phyloP scores from a whole-genome alignment of 352 stramenopile species.

The Thraustotheca clavata region DNA sequence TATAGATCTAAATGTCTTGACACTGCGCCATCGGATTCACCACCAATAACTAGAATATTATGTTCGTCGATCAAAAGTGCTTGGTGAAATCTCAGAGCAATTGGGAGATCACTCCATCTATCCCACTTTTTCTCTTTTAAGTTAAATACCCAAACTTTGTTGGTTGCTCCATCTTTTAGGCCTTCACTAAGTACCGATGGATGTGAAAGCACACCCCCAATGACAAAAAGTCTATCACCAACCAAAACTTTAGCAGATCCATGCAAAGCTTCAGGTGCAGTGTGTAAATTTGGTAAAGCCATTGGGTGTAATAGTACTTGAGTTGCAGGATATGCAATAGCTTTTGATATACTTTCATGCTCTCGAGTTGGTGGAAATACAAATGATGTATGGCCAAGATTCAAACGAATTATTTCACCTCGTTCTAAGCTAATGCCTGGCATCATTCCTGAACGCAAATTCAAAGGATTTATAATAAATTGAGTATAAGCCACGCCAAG shows the following conservation, averaged over 20 bases:
- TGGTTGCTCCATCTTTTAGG: constrained; percentile 29
- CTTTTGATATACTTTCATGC: constrained; percentile 57
- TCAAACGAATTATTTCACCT: constrained; percentile 81
- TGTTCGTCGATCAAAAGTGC: constrained; percentile 56
- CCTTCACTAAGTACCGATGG: constrained; percentile 15
- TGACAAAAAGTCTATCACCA: constrained; percentile 59
- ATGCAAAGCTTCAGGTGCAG: constrained; percentile 33
- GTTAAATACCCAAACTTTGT: constrained; percentile 65
- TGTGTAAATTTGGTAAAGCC: neutral
- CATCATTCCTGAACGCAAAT: constrained; percentile 65
- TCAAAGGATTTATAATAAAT: constrained; percentile 36
- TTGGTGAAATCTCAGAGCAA: constrained; percentile 71
- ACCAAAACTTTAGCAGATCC: constrained; percentile 50
- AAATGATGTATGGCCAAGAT: constrained; percentile 75
- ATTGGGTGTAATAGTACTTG: neutral
- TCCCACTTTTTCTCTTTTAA: constrained; percentile 49
- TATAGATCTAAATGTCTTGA: constrained; percentile 84
- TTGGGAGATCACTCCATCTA: constrained; percentile 71
- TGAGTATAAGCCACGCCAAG: constrained; percentile 70
- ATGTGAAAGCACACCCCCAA: constrained; percentile 38
- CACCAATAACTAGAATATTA: constrained; percentile 74
- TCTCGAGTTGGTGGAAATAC: constrained; percentile 57
- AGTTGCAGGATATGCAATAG: constrained; percentile 34
- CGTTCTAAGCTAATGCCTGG: constrained; percentile 80
- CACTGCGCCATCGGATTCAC: constrained; percentile 52